Evolutionary conservation across 78 protist species (phyloP).

Genomic region (Polysphondylium violaceum): DNA sequence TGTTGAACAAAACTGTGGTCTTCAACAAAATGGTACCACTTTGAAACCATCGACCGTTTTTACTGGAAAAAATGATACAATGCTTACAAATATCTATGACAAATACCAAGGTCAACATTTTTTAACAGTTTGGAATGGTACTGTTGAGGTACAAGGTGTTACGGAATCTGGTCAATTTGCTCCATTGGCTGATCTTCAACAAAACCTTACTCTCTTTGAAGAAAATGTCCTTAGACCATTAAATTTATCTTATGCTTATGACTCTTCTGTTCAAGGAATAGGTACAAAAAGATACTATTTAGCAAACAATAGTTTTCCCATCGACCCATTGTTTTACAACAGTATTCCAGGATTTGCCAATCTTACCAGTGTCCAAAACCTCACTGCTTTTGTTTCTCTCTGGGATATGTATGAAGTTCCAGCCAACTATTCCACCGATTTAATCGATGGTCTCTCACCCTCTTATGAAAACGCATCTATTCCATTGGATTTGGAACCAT

Average conservation of each 20-base stretch:
- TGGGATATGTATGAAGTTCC: slow-evolving; percentile 79
- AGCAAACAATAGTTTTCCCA: slow-evolving; percentile 21
- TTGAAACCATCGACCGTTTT: slow-evolving; percentile 18
- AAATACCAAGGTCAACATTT: slow-evolving; percentile 10
- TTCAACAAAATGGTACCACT: slow-evolving; percentile 29
- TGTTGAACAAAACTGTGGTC: slow-evolving; percentile 5
- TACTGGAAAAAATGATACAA: slow-evolving; percentile 21
- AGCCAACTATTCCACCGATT: neutral
- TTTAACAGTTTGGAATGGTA: neutral
- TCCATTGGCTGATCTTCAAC: neutral
- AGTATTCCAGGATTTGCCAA: slow-evolving; percentile 14
- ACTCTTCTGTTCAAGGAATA: slow-evolving; percentile 28
- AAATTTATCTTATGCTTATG: neutral
- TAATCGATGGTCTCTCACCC: slow-evolving; percentile 20
- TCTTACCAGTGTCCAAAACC: neutral
- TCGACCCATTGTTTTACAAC: neutral
- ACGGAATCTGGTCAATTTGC: slow-evolving; percentile 73
- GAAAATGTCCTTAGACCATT: slow-evolving; percentile 50
- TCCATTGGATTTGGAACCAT: slow-evolving; percentile 71
- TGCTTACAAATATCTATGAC: neutral
- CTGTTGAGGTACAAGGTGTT: slow-evolving; percentile 9
- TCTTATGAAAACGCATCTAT: slow-evolving; percentile 26
- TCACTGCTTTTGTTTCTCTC: slow-evolving; percentile 35
- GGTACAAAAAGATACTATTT: slow-evolving; percentile 34
- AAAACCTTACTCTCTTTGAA: slow-evolving; percentile 24